Evolutionary conservation across 139 green algal species (phyloP).

Genomic region (Parachlorella kessleri): DNA sequence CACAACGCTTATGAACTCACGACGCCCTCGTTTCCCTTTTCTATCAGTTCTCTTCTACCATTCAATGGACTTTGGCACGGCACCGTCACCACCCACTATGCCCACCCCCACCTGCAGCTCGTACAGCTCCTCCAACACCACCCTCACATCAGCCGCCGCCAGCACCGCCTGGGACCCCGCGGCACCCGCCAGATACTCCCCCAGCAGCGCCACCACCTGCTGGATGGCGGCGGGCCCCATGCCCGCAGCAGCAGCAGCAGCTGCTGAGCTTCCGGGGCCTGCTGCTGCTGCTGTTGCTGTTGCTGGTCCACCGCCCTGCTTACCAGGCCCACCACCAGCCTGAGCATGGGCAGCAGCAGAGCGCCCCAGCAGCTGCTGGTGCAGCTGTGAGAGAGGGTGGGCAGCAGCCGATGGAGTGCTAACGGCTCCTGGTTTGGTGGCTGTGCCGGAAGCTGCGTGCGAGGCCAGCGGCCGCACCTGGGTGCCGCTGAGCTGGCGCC

Average conservation of each 20-base stretch:
- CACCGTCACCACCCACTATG: too few relatives aligned
- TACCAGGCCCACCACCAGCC: too few relatives aligned
- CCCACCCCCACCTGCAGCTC: conserved; percentile 40
- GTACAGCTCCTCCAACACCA: conserved; percentile 40
- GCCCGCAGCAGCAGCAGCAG: background rate
- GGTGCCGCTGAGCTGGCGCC: conserved; percentile 8
- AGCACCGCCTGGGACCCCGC: conserved; percentile 10
- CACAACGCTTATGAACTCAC: too few relatives aligned
- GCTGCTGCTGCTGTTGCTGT: background rate
- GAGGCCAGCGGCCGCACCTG: background rate
- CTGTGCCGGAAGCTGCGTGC: too few relatives aligned
- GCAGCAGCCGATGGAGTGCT: too few relatives aligned
- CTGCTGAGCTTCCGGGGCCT: background rate
- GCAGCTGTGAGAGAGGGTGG: too few relatives aligned
- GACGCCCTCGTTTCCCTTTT: too few relatives aligned
- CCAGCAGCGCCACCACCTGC: conserved; percentile 15
- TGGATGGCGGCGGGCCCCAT: background rate
- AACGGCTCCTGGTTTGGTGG: too few relatives aligned
- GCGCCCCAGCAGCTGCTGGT: too few relatives aligned
- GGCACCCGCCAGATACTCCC: conserved; percentile 8
- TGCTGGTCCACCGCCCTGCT: background rate
- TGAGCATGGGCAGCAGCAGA: too few relatives aligned
- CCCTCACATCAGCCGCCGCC: conserved; percentile 17
- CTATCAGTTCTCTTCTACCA: too few relatives aligned
- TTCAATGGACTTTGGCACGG: too few relatives aligned